phyloP scores from a whole-genome alignment of 2,329 filamentous ascomycete genomes.

The Lomentospora prolificans region DNA sequence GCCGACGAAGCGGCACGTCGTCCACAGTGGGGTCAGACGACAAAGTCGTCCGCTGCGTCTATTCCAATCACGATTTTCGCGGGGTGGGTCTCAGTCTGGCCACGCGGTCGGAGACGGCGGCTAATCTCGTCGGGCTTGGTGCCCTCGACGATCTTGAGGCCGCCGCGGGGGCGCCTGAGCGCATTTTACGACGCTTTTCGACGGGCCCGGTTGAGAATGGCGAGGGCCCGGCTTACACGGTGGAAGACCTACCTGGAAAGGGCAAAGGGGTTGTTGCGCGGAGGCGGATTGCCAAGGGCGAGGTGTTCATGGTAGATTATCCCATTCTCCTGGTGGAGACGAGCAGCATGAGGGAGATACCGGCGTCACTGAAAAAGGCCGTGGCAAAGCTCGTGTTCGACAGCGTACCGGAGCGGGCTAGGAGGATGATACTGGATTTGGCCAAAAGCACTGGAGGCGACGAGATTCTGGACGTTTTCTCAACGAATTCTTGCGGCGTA shows the following conservation, averaged over 20 bases:
- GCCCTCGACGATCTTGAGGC: neutral
- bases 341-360: constrained; percentile 12
- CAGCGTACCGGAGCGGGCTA: constrained; percentile 16
- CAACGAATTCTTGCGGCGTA: constrained; percentile 23
- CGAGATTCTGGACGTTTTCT: constrained; percentile 20
- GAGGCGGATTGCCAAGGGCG: constrained; percentile 19
- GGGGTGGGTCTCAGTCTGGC: neutral
- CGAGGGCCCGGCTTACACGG: constrained; percentile 14
- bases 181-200: neutral
- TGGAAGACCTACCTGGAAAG: constrained; percentile 18
- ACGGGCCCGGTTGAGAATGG: neutral
- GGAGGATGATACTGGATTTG: constrained; percentile 17
- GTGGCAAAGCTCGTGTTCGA: constrained; percentile 20
- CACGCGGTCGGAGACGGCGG: neutral
- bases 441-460: constrained; percentile 21
- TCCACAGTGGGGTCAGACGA: neutral
- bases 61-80: neutral
- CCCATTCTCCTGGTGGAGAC: constrained; percentile 19
- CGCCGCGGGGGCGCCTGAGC: neutral
- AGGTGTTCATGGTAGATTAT: constrained; percentile 20
- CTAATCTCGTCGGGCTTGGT: constrained; percentile 1
- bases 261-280: constrained; percentile 22
- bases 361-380: constrained; percentile 14
- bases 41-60: neutral
- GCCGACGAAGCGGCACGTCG: neutral